Conservation (phyloP, 371 early-diverging fungal genomes). For the Actinomucor elegans region DNA sequence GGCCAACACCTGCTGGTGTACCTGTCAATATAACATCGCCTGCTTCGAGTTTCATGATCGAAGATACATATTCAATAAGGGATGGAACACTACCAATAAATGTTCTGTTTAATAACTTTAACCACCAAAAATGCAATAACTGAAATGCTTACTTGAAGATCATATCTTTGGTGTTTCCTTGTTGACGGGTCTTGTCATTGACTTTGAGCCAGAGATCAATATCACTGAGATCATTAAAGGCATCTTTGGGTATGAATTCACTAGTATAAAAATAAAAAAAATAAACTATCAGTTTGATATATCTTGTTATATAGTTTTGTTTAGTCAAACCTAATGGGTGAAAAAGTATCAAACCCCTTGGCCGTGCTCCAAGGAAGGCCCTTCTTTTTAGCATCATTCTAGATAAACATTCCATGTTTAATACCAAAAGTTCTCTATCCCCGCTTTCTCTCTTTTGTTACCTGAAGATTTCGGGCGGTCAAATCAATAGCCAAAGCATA, state of each 20-base stretch:
- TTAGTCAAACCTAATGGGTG: conserved; percentile 71
- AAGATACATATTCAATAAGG: conserved; percentile 76
- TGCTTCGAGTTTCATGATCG: conserved; percentile 82
- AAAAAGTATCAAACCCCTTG: conserved; percentile 96
- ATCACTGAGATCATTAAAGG: conserved; percentile 70
- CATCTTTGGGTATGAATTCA: conserved; percentile 75
- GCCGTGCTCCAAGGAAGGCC: conserved; percentile 92
- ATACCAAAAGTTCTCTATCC: too few relatives aligned
- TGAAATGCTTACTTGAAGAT: conserved; percentile 84
- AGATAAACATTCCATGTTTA: neutral
- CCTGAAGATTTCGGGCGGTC: conserved; percentile 89
- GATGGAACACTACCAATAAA: conserved; percentile 59
- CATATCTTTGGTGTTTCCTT: conserved; percentile 90
- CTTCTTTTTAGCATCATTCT: conserved; percentile 79
- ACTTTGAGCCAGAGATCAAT: conserved; percentile 84
- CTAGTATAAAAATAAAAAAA: conserved; percentile 28
- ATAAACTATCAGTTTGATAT: neutral
- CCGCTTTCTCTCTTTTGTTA: neutral
- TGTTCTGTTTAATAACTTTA: neutral
- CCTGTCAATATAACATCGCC: conserved; percentile 84
- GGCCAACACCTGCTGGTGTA: conserved; percentile 91
- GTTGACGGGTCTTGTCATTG: conserved; percentile 75
- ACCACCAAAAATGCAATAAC: too few relatives aligned
- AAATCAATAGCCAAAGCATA: conserved; percentile 92
- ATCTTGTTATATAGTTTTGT: neutral